Percentiles rank a stretch among this genome's conserved stretches.
phyloP scores from a whole-genome alignment of 495 filamentous ascomycete species.

The Thozetella sp. region DNA sequence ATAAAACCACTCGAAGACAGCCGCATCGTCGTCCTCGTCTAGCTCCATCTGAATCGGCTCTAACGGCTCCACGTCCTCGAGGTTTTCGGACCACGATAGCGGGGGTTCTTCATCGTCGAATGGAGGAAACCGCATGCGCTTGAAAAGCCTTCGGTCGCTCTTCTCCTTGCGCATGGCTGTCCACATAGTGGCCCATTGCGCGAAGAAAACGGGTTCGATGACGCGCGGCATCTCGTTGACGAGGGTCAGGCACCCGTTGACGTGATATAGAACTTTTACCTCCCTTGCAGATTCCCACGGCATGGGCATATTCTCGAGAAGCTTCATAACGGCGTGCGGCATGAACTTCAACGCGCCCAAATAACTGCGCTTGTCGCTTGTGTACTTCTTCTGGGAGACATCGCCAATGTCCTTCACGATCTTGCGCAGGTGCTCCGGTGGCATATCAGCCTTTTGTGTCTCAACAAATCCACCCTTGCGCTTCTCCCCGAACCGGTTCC shows the following conservation, averaged over 20 bases:
- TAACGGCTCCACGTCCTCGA: constrained; percentile 96
- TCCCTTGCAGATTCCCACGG: constrained; percentile 96
- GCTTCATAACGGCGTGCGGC: constrained; percentile 98
- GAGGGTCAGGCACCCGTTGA: constrained; percentile 95
- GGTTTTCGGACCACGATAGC: constrained; percentile 96
- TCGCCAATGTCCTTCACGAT: constrained; percentile 98
- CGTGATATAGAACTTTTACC: constrained; percentile 97
- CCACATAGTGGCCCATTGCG: constrained; percentile 99
- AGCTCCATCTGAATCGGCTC: constrained; percentile 99
- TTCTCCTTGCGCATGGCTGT: constrained; percentile 98
- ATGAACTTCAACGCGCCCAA: constrained; percentile 98
- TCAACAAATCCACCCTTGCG: constrained; percentile 95
- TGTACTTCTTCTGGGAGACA: constrained; percentile 99
- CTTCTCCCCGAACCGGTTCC: constrained; percentile 95
- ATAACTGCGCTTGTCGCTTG: constrained; percentile 97
- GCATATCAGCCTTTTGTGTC: constrained; percentile 99
- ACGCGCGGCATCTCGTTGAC: constrained; percentile 97
- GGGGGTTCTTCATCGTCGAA: constrained; percentile 99
- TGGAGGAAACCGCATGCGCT: constrained; percentile 97
- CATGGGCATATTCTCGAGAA: constrained; percentile 99
- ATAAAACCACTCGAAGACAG: constrained; percentile 97
- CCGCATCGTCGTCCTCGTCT: constrained; percentile 89
- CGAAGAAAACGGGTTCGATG: constrained; percentile 97
- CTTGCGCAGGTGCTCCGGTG: constrained; percentile 96
- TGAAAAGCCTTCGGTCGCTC: constrained; percentile 94